Base-by-base conservation (phyloP, 768 basidiomycete species). In the Paxillus ammoniavirescens region DNA sequence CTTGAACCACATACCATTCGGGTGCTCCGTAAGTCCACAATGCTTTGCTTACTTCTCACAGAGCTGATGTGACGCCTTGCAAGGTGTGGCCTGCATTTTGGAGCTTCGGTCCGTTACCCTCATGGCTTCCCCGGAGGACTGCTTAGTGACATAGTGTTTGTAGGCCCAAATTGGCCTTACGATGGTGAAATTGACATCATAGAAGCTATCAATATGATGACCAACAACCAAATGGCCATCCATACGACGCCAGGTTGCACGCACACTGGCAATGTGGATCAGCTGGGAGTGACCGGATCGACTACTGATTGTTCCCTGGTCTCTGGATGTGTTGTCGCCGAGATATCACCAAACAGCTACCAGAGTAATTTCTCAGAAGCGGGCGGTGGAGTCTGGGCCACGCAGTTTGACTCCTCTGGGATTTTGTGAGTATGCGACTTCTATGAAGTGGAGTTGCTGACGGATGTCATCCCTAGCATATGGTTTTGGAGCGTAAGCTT, bases 351-450 rank as follows among this genome's bases (percentile, higher is more conserved):
- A 14, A 70, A 71, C 26, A 72, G 67, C 36, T 72, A 54, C 50
- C 41, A 38, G 3, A 33, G 46, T 7, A 53, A 57, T 18, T 71
- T 71, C 40, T 54, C 63, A 0, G 8, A 28, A 2, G 61, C 61
- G 26, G 82, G 83, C 15, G 84, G 84, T 5, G 84, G 84, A 5
- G 82, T 85, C 1, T 92, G 75, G 68, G 87, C 87, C 2, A 77
- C 84, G 3, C 86, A 88, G 60, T 84, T 88, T 56, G 87, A 87
- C 47, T 72, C 75, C 6, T 65, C 76, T 1, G 86, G 81, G 17
- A 73, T 82, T 37, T 79, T 66, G 75, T 77, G 57, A 65, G 77
- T 63, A 31, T 36, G n/a, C 35, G 18, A 8, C 18, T 21, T 41
- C 46, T 26, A 15, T 23, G 14, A 40, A 18, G 14, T 26, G 13